These are phyloP conservation scores for Fusarium avenaceum DNA, from an alignment of 2,329 filamentous ascomycete genomes.

Conservation along the genomic window DNA sequence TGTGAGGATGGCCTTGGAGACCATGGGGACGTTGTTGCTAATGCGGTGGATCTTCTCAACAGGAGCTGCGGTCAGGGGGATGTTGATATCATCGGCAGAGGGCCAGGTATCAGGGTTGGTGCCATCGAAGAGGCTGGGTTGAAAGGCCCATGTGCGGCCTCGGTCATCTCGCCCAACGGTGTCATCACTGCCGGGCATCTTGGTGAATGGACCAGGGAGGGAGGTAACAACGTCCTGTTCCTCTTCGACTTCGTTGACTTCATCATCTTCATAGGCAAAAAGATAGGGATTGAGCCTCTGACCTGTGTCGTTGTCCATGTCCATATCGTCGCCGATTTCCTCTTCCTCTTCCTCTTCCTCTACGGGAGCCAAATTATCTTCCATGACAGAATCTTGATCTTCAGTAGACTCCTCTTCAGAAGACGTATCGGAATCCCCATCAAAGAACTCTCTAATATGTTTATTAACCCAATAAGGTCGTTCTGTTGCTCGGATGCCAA, in stretches of 20 bases:
- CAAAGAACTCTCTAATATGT: not conserved
- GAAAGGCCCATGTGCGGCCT: slow-evolving; percentile 42
- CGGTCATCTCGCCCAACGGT: slow-evolving; percentile 4
- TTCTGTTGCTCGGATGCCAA: slow-evolving; percentile 19
- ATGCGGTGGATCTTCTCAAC: slow-evolving; percentile 56
- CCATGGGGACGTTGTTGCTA: slow-evolving; percentile 52
- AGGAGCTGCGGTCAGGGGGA: slow-evolving; percentile 43
- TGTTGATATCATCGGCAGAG: not conserved
- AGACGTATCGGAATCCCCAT: not conserved
- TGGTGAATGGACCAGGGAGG: not conserved
- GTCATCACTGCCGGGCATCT: not conserved
- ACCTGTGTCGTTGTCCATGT: not conserved
- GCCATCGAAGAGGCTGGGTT: slow-evolving; percentile 42
- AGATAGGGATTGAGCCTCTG: not conserved
- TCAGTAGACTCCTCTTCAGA: not conserved
- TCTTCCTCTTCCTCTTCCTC: not conserved
- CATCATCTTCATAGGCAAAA: not conserved
- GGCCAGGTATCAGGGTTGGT: slow-evolving; percentile 16
- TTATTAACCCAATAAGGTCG: slow-evolving; percentile 2
- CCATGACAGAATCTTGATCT: not conserved
- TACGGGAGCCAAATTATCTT: not conserved
- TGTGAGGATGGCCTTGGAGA: slow-evolving; percentile 57
- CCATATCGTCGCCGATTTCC: not conserved
- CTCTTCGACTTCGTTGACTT: not conserved
- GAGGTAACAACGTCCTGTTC: not conserved